phyloP scores from a whole-genome alignment of 2,329 filamentous ascomycete species.

The Aspergillus niger region DNA sequence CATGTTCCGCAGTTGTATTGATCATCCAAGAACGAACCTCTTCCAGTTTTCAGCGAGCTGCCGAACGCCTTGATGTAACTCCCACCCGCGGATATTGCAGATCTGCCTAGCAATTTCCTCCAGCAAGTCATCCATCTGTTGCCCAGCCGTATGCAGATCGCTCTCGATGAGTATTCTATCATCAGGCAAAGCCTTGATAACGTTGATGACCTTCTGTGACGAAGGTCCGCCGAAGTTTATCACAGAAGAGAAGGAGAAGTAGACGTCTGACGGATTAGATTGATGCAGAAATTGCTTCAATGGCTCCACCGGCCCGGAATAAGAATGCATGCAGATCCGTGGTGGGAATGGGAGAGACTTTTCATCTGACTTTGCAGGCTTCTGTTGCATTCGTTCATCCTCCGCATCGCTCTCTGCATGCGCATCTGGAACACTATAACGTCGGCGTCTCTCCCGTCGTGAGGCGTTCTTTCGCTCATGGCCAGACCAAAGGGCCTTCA shows the following conservation, averaged over 20 bases:
- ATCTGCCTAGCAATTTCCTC: conserved; percentile 75
- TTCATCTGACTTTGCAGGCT: not conserved
- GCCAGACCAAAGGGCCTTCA: conserved; percentile 61
- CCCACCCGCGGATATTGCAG: conserved; percentile 78
- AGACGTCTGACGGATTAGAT: conserved; percentile 73
- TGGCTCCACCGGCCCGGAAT: conserved; percentile 74
- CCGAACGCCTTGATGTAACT: conserved; percentile 68
- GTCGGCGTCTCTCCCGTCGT: conserved; percentile 49
- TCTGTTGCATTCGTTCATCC: conserved; percentile 20
- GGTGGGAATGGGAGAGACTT: conserved; percentile 71
- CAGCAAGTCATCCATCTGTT: conserved; percentile 74
- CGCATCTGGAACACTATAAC: conserved; percentile 34
- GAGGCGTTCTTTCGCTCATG: conserved; percentile 55
- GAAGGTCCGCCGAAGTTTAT: conserved; percentile 70
- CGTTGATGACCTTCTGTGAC: conserved; percentile 62
- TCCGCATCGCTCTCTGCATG: conserved; percentile 34
- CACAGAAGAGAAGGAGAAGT: conserved; percentile 81
- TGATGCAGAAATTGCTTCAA: conserved; percentile 76
- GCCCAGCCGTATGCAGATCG: conserved; percentile 81
- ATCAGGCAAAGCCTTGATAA: conserved; percentile 72
- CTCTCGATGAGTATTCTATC: conserved; percentile 83
- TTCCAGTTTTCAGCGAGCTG: conserved; percentile 74
- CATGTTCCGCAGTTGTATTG: not conserved
- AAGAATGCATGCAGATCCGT: conserved; percentile 90
- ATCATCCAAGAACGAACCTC: conserved; percentile 69